These are phyloP conservation scores for Zostera marina DNA, from an alignment of 116 monocot species.

Conservation along the genomic window DNA sequence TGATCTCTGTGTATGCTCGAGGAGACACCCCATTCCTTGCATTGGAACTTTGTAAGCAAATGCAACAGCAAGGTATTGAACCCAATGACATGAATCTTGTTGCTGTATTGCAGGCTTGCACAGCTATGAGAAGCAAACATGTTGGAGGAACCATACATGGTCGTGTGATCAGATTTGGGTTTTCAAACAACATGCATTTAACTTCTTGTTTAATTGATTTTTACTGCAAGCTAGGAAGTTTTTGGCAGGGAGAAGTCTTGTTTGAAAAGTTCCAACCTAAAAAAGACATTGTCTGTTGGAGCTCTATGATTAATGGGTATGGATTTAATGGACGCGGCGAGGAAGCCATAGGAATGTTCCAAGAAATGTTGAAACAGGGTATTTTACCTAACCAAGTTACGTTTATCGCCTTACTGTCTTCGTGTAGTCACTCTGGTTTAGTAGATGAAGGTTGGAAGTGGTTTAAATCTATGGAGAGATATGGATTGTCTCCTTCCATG, in stretches of 20 bases:
- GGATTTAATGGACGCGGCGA: constrained; percentile 39
- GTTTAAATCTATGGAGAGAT: constrained; percentile 37
- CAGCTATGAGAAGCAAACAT: constrained; percentile 14
- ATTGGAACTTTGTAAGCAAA: constrained; percentile 24
- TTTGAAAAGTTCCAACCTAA: constrained; percentile 14
- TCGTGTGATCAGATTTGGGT: constrained; percentile 13
- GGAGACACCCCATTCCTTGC: constrained; percentile 15
- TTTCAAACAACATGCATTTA: constrained; percentile 10
- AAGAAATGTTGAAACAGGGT: constrained; percentile 25
- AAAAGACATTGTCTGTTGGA: constrained; percentile 43
- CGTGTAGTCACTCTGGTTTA: constrained; percentile 39
- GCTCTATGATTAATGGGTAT: constrained; percentile 57
- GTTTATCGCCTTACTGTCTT: constrained; percentile 37
- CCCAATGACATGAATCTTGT: constrained; percentile 41
- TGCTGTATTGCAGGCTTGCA: constrained; percentile 37
- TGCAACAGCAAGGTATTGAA: constrained; percentile 13
- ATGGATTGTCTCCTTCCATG: constrained; percentile 22
- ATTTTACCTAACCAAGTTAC: constrained; percentile 29
- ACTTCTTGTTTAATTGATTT: constrained; percentile 37
- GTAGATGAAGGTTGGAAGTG: constrained; percentile 34
- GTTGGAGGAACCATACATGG: constrained; percentile 38
- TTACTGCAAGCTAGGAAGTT: constrained; percentile 36
- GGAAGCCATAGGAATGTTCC: constrained; percentile 21
- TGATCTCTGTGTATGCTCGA: constrained; percentile 31
- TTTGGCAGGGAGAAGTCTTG: constrained; percentile 20